Evolutionary conservation across 1,139 yeast species (phyloP).

Genomic region (Geotrichum candidum): DNA sequence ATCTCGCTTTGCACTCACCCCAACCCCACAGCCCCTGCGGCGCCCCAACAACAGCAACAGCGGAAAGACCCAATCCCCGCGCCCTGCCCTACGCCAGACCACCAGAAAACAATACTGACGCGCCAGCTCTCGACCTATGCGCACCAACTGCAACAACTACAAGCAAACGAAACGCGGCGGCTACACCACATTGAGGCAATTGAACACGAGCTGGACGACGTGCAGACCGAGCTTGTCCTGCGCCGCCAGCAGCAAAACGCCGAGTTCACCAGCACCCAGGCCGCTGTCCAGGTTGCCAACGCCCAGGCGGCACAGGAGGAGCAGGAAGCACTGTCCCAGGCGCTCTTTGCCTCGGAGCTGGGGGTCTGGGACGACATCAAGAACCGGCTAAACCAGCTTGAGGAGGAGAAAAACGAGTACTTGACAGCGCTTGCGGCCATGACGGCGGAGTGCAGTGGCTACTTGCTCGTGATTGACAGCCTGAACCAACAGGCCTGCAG

Average conservation of each 20-base stretch:
- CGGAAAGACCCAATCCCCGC: not conserved
- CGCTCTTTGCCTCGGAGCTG: not conserved
- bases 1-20: slow-evolving; percentile 5
- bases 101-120: not conserved
- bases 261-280: slow-evolving; percentile 1
- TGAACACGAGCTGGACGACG: slow-evolving; percentile 11
- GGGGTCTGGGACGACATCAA: not conserved
- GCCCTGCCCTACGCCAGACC: not conserved
- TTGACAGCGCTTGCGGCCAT: not conserved
- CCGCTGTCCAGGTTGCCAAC: not conserved
- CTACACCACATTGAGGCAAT: slow-evolving; percentile 10
- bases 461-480: slow-evolving; percentile 1
- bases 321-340: not conserved
- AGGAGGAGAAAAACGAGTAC: slow-evolving; percentile 4
- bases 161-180: slow-evolving; percentile 7
- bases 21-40: not conserved
- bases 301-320: not conserved
- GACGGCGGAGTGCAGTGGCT: slow-evolving; percentile 5
- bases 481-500: slow-evolving; percentile 1
- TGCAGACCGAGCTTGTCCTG: slow-evolving; percentile 6
- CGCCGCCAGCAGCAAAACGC: slow-evolving; percentile 10
- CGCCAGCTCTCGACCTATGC: slow-evolving; percentile 7
- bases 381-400: slow-evolving; percentile 1
- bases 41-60: not conserved
- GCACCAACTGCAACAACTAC: slow-evolving; percentile 6